Conservation (phyloP, 805 yeast species). For the Cyberlindnera nakhonratchasimensis region DNA sequence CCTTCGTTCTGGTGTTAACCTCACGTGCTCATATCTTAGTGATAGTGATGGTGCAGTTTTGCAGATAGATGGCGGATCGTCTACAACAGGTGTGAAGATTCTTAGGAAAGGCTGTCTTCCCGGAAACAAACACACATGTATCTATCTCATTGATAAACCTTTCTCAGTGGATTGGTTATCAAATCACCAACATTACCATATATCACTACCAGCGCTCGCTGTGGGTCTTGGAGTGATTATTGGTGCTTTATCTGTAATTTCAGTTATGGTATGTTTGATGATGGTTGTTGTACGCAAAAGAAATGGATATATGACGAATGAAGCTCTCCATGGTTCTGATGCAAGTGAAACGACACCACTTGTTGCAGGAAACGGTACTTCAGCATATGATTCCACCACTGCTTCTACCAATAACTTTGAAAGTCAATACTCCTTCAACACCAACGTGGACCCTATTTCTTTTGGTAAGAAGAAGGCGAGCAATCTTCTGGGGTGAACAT, state of each 20-base stretch:
- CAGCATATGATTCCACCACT: not conserved
- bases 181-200: conserved; percentile 44
- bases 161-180: conserved; percentile 63
- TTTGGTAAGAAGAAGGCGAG: conserved; percentile 5
- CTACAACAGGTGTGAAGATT: conserved; percentile 55
- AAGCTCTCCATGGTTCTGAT: not conserved
- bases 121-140: conserved; percentile 39
- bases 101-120: conserved; percentile 60
- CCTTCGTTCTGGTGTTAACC: conserved; percentile 40
- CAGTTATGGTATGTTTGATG: conserved; percentile 35
- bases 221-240: conserved; percentile 62
- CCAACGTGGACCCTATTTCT: conserved; percentile 22
- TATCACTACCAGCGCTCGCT: conserved; percentile 66
- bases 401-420: conserved; percentile 18
- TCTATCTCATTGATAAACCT: conserved; percentile 65
- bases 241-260: conserved; percentile 46
- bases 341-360: conserved; percentile 6
- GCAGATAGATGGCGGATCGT: conserved; percentile 42
- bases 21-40: conserved; percentile 40
- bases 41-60: conserved; percentile 34
- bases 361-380: not conserved
- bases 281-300: conserved; percentile 31
- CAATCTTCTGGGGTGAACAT: not conserved
- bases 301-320: conserved; percentile 8
- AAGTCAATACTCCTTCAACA: conserved; percentile 22